These are phyloP conservation scores for Trapa incisa DNA, from an alignment of 345 rosid genomes.

Conservation along the genomic window DNA sequence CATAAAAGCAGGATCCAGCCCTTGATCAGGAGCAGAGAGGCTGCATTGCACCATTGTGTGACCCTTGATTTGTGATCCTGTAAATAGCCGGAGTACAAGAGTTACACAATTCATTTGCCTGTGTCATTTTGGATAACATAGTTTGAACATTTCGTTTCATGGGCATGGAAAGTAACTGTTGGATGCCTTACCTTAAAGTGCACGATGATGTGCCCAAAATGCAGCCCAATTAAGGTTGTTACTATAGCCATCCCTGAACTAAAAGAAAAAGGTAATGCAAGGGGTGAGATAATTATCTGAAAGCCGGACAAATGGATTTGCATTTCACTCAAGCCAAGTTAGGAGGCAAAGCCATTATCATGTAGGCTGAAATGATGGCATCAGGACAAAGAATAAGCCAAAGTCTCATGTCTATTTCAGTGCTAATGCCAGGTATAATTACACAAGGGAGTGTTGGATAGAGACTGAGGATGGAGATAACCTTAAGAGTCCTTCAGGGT, in stretches of 20 bases:
- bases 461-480: conserved; percentile 2
- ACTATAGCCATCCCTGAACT: conserved; percentile 69
- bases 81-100: neutral
- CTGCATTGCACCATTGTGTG: conserved; percentile 36
- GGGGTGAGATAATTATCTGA: no score
- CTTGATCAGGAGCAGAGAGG: conserved; percentile 29
- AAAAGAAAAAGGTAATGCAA: neutral
- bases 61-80: conserved; percentile 55
- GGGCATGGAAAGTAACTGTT: neutral
- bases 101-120: neutral
- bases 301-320: no score
- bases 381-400: no score
- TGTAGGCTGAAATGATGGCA: no score
- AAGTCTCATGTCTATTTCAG: no score
- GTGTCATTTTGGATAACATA: neutral
- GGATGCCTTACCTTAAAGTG: conserved; percentile 45
- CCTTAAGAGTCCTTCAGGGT: conserved; percentile 90
- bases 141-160: neutral
- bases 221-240: conserved; percentile 59
- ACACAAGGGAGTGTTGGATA: neutral
- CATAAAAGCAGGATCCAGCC: conserved; percentile 30
- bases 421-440: no score
- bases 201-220: conserved; percentile 56
- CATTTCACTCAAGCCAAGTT: no score
- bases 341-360: no score